Percentiles rank a stretch among this genome's conserved stretches.
Evolutionary conservation across 805 yeast species (phyloP).

Genomic region (Isabelozyma rhagii): DNA sequence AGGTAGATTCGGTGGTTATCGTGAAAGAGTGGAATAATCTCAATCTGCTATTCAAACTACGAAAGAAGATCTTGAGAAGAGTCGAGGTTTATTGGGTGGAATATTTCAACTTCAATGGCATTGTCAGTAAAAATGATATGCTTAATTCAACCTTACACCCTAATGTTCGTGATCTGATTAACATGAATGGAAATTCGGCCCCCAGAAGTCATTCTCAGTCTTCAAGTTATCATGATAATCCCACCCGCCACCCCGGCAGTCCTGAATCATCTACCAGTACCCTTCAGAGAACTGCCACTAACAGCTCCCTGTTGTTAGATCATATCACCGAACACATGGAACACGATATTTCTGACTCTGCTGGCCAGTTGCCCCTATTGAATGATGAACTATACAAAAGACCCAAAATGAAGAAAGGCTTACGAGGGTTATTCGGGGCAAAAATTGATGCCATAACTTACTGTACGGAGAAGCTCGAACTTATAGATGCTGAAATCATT

Average conservation of each 20-base stretch:
- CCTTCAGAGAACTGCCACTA: neutral
- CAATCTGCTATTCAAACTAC: constrained; percentile 59
- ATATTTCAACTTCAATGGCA: constrained; percentile 45
- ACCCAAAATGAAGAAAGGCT: constrained; percentile 62
- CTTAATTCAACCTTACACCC: constrained; percentile 23
- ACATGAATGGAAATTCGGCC: constrained; percentile 8
- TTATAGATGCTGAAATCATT: constrained; percentile 66
- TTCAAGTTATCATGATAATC: neutral
- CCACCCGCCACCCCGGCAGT: neutral
- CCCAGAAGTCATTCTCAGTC: neutral
- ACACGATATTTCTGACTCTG: constrained; percentile 6
- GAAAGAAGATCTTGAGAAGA: constrained; percentile 50
- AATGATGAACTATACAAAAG: constrained; percentile 16
- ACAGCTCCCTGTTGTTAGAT: constrained; percentile 18
- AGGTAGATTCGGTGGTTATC: constrained; percentile 70
- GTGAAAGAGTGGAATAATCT: constrained; percentile 85
- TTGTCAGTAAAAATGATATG: constrained; percentile 26
- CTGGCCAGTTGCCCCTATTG: constrained; percentile 18
- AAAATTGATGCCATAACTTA: constrained; percentile 79
- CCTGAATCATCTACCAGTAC: neutral
- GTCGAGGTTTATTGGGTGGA: constrained; percentile 74
- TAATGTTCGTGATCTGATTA: constrained; percentile 24
- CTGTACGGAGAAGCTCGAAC: constrained; percentile 64
- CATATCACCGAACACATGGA: constrained; percentile 23
- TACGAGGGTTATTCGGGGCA: constrained; percentile 61